Evolutionary conservation across 805 yeast genomes (phyloP).

Genomic region (Blastobotrys attinorum): DNA sequence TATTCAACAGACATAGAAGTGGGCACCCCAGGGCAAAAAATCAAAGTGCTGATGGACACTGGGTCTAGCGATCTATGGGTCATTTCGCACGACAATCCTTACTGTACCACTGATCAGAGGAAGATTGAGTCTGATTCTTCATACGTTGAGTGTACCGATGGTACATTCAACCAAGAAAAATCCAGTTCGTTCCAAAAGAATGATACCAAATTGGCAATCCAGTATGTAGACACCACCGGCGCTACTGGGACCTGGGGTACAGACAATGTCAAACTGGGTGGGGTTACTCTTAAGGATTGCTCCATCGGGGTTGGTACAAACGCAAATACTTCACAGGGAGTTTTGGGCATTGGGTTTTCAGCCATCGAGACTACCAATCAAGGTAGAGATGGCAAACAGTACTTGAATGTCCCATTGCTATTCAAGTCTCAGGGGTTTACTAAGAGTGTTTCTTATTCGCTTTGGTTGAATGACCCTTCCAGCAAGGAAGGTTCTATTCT

Average conservation of each 20-base stretch:
- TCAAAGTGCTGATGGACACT: constrained; percentile 57
- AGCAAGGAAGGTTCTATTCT: constrained; percentile 33
- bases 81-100: constrained; percentile 40
- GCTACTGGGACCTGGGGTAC: constrained; percentile 54
- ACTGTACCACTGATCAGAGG: constrained; percentile 30
- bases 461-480: constrained; percentile 34
- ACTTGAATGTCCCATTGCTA: constrained; percentile 58
- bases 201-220: constrained; percentile 20
- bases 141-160: constrained; percentile 20
- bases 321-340: constrained; percentile 43
- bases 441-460: constrained; percentile 36
- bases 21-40: constrained; percentile 50
- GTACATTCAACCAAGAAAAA: constrained; percentile 24
- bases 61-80: constrained; percentile 76
- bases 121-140: constrained; percentile 22
- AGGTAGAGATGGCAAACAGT: constrained; percentile 20
- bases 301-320: constrained; percentile 36
- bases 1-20: constrained; percentile 31
- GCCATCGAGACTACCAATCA: constrained; percentile 12
- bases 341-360: constrained; percentile 16
- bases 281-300: constrained; percentile 37
- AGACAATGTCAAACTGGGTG: constrained; percentile 52
- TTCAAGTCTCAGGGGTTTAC: constrained; percentile 42
- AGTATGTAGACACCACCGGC: constrained; percentile 37
- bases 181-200: constrained; percentile 24